Evolutionary conservation across 2,329 filamentous ascomycete genomes (phyloP).

Genomic region (Hypoxylon sp.): DNA sequence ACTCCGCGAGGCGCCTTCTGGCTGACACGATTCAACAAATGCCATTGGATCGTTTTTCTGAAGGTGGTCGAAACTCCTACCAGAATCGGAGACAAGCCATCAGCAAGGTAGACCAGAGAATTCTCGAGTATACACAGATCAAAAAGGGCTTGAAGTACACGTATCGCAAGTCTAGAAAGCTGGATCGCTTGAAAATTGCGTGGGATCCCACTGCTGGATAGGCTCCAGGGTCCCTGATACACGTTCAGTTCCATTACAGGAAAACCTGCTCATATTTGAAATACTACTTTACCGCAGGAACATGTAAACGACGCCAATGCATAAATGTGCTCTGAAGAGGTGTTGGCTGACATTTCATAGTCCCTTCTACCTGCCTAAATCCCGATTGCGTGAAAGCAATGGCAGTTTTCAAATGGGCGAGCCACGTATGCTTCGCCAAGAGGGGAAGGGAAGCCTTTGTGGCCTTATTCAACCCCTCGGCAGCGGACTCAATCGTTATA

Average conservation of each 20-base stretch:
- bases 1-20: constrained; percentile 14
- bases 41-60: background rate
- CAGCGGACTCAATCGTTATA: background rate
- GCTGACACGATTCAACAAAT: constrained; percentile 15
- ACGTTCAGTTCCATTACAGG: constrained; percentile 11
- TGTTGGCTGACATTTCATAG: background rate
- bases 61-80: background rate
- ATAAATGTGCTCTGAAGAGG: background rate
- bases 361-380: background rate
- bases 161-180: background rate
- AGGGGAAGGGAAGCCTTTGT: constrained; percentile 11
- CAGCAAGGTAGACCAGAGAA: constrained; percentile 10
- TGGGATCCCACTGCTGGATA: constrained; percentile 15
- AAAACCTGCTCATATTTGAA: constrained; percentile 11
- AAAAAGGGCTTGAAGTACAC: background rate
- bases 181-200: background rate
- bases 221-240: background rate
- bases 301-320: background rate
- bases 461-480: constrained; percentile 6
- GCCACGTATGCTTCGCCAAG: background rate
- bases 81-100: constrained; percentile 10
- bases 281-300: background rate
- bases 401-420: background rate
- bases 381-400: background rate
- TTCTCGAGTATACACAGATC: constrained; percentile 13